Evolutionary conservation across 768 basidiomycete species (phyloP).

Genomic region (Auriscalpium vulgare): DNA sequence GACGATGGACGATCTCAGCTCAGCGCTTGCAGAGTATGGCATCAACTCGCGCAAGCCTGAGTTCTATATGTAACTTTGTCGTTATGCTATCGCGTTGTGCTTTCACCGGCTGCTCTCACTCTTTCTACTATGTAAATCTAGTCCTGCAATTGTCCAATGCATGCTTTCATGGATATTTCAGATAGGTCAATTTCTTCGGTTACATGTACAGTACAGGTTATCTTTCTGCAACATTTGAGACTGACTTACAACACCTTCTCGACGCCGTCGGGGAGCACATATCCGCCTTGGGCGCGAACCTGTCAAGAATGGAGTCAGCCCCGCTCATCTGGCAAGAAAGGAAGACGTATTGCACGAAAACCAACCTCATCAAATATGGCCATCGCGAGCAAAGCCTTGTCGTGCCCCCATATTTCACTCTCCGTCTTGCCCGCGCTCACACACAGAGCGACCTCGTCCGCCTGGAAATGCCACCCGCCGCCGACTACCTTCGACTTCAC

Average conservation of each 20-base stretch:
- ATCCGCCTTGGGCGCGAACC: conserved; percentile 64
- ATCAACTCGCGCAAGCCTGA: conserved; percentile 92
- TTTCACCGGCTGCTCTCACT: neutral
- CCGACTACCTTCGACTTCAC: conserved; percentile 28
- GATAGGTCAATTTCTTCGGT: neutral
- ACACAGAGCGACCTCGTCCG: conserved; percentile 81
- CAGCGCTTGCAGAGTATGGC: conserved; percentile 92
- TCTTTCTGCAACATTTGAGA: neutral
- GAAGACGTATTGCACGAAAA: neutral
- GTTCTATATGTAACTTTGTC: conserved; percentile 60
- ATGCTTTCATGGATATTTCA: neutral
- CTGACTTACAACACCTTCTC: conserved; percentile 36
- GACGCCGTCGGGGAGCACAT: conserved; percentile 53
- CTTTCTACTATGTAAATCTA: neutral
- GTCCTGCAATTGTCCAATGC: neutral
- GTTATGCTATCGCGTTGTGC: too few relatives aligned
- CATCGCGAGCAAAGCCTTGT: conserved; percentile 78
- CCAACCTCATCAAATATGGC: conserved; percentile 77
- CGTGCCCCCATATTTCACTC: conserved; percentile 67
- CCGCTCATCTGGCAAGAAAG: neutral
- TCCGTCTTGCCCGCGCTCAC: conserved; percentile 65
- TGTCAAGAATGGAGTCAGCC: conserved; percentile 15
- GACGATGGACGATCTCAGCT: conserved; percentile 94
- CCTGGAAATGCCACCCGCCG: conserved; percentile 74
- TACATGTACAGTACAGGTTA: neutral